Base-by-base conservation (phyloP, 2,329 filamentous ascomycete species). In the Teratosphaeria destructans region DNA sequence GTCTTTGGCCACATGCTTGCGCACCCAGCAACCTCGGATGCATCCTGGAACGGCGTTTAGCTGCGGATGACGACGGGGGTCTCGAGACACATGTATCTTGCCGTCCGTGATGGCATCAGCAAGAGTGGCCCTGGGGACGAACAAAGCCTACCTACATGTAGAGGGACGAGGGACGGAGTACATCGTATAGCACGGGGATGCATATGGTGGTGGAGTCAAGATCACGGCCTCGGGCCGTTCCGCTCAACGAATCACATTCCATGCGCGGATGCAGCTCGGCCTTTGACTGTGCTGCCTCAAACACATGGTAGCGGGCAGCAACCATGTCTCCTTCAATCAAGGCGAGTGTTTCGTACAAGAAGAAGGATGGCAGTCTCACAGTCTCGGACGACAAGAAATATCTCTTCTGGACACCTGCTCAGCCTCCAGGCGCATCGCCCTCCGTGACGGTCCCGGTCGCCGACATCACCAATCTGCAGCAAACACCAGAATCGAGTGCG, bases 401-500 rank as follows among this genome's bases (percentile, higher is more conserved):
- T 43, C 83, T 97, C 62, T 87, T 84, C 72, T 99, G 93, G 93
- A 89, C 85, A 35, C 88, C 90, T 10, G 80, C 83, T 58, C 81
- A 81, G 54, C 81, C 83, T 37, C 76, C 79, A 23, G 81, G 79
- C 58, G 83, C 85, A 2, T 79, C 85, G 57, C 81, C 88, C 3
- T 78, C 81, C 29, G 77, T 96, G 62, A 86, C 84, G 0, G 81
- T 97, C 60, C 76, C 82, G 7, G 82, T 96, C 58, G 77, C 82
- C 59, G 87, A 87, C 67, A 93, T 97, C 70, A 90, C 87, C 56
- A 96, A 97, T 76, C 83, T 99, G 55, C 93, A 99, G 74, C 93
- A 97, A 73, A 97, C 94, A 0, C 92, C 94, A 12, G 90, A 90
- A 61, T 86, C 81, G n/a, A 86, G 85, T 39, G 79, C 90, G 19